Percentiles rank a stretch among this genome's conserved stretches.
Evolutionary conservation across 202 grass and related monocot species (phyloP).

Genomic region (Setaria viridis): DNA sequence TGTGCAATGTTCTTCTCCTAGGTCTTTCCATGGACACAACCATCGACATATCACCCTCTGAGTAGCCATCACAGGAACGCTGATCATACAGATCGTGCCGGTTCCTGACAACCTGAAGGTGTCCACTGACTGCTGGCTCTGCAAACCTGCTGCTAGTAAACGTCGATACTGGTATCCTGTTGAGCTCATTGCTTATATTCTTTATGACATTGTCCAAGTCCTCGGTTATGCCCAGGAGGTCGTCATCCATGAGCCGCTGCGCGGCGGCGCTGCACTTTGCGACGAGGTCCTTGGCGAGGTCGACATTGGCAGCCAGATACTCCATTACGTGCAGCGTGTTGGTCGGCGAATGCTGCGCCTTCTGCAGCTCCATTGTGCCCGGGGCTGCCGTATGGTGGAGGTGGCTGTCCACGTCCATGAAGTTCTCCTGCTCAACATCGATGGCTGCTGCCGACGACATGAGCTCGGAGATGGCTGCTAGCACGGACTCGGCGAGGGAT

Average conservation of each 20-base stretch:
- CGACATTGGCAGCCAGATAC: constrained; percentile 71
- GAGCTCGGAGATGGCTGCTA: constrained; percentile 60
- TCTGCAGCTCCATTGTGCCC: constrained; percentile 49
- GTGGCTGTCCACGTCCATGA: constrained; percentile 65
- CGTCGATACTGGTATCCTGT: constrained; percentile 57
- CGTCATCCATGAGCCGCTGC: constrained; percentile 51
- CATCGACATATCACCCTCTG: constrained; percentile 25
- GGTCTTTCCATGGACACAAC: constrained; percentile 17
- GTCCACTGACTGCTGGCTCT: not conserved
- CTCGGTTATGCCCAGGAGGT: constrained; percentile 59
- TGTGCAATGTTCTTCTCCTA: constrained; percentile 40
- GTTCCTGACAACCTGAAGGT: constrained; percentile 39
- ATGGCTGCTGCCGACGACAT: constrained; percentile 47
- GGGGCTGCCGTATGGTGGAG: constrained; percentile 34
- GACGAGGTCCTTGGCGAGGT: constrained; percentile 74
- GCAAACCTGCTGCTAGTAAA: constrained; percentile 59
- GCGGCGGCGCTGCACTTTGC: constrained; percentile 51
- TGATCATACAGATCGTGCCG: constrained; percentile 38
- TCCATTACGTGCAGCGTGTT: constrained; percentile 46
- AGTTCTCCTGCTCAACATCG: constrained; percentile 51
- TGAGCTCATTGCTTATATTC: constrained; percentile 68
- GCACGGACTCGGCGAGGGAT: constrained; percentile 54
- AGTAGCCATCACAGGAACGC: constrained; percentile 34
- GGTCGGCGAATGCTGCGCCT: constrained; percentile 25
- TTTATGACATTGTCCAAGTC: constrained; percentile 74